These are phyloP conservation scores for Starmera caribaea DNA, from an alignment of 805 yeast species.

Conservation along the genomic window DNA sequence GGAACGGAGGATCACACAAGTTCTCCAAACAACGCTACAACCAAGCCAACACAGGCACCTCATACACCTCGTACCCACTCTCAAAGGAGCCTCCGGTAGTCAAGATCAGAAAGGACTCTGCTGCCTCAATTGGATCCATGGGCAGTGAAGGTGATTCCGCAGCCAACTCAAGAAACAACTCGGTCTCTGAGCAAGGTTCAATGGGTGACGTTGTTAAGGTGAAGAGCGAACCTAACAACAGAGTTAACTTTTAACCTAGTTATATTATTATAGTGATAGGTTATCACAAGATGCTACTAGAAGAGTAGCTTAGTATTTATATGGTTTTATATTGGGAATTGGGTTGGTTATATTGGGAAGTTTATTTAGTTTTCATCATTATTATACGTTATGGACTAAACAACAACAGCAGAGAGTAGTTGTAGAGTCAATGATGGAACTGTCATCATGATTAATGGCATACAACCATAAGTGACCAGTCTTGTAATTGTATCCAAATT, in stretches of 20 bases:
- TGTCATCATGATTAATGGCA: conserved; percentile 44
- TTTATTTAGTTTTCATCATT: too few species aligned
- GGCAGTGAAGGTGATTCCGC: not conserved
- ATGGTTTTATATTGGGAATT: too few species aligned
- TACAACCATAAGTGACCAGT: conserved; percentile 72
- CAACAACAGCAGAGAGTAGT: not conserved
- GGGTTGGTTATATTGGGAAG: too few species aligned
- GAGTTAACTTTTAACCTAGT: conserved; percentile 8
- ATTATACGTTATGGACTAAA: too few species aligned
- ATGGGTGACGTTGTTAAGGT: conserved; percentile 2
- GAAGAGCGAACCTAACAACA: conserved; percentile 8
- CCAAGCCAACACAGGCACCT: conserved; percentile 9
- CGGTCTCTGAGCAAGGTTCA: not conserved
- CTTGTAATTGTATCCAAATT: conserved; percentile 74
- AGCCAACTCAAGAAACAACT: too few species aligned
- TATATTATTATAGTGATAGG: not conserved
- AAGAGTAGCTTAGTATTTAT: too few species aligned
- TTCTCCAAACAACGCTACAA: conserved; percentile 8
- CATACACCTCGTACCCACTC: not conserved
- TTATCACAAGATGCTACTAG: not conserved
- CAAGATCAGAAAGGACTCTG: not conserved
- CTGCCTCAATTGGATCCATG: not conserved
- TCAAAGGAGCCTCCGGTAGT: not conserved
- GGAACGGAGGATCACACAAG: conserved; percentile 12
- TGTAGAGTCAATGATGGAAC: conserved; percentile 18